Evolutionary conservation across 805 yeast genomes (phyloP), one percentile per base, ranked within the genome.

Genomic region (Wickerhamia fluorescens): DNA sequence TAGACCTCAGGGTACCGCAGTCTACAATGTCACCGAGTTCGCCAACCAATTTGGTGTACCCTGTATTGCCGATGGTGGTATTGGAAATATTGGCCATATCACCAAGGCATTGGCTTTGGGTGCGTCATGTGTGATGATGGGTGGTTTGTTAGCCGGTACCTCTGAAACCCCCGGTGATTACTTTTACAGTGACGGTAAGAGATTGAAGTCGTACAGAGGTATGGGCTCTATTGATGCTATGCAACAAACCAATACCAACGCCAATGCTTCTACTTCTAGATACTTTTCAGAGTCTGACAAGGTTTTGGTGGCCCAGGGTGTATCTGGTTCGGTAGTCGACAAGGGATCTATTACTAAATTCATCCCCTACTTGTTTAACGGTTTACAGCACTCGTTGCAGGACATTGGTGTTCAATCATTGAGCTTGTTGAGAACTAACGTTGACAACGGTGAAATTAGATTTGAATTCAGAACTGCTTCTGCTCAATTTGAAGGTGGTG

Each of bases 1-100:
- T 67, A 87, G 98, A 74, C 98, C 98, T 38, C 98, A 92, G 71
- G 98, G 97, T 67, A 87, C 97, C 44, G 98, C 98, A 37, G 97
- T 92, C 31, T 88, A 75, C 73, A 80, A 77, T 44, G 98, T 92
- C 32, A 73, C 92, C 41, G 88, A 89, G 68, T 88, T 92, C 56
- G 94, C 97, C 44, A 80, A 78, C 64, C 74, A 78, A 59, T 92
- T 89, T 56, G 98, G 98, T 58, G 95, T 92, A 43, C 97, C 98
- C 57, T 84, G 95, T 66, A 87, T 92, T 49, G 98, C 98, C 44
- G 98, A 92, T 59, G 98, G 98, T 73, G 98, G 98, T 77, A 78
- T 92, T 52, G 89, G 87, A 62, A 92, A 92, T 73, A 87, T 92
- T 67, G 98, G 98, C 46, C 98, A 92, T 71, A 85, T 92, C 58